Conservation (phyloP, 768 basidiomycete genomes). For the Udeniomyces megalosporus region DNA sequence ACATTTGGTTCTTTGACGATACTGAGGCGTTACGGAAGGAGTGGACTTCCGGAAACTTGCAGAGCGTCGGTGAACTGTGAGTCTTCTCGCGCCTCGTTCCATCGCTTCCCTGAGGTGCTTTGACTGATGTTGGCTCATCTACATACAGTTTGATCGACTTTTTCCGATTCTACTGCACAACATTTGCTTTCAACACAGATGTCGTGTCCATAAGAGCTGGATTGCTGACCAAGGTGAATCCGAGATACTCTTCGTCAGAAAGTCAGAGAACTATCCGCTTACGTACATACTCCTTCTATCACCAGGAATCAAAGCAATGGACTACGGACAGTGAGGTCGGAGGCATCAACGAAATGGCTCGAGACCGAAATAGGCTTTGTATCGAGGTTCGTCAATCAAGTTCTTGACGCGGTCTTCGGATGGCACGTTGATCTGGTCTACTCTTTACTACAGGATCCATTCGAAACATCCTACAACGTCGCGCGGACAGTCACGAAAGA, state of each 20-base stretch:
- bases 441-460: slow-evolving; percentile 55
- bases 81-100: background rate
- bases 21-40: slow-evolving; percentile 76
- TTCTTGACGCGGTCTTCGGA: background rate
- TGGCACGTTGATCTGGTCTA: too few species aligned
- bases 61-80: slow-evolving; percentile 82
- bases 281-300: too few species aligned
- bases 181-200: slow-evolving; percentile 78
- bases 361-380: slow-evolving; percentile 87
- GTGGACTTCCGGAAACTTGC: slow-evolving; percentile 86
- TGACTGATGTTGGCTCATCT: background rate
- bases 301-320: slow-evolving; percentile 70
- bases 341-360: slow-evolving; percentile 32
- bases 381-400: slow-evolving; percentile 52
- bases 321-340: slow-evolving; percentile 54
- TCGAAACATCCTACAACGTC: slow-evolving; percentile 91
- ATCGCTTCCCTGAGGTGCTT: slow-evolving; percentile 1
- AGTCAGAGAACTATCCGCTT: too few species aligned
- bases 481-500: slow-evolving; percentile 92
- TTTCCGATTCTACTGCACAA: slow-evolving; percentile 88
- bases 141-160: slow-evolving; percentile 77
- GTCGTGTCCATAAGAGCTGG: slow-evolving; percentile 85
- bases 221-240: slow-evolving; percentile 49
- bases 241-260: too few species aligned
- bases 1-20: slow-evolving; percentile 96